Evolutionary conservation across 164 flowering plant species (phyloP).

Genomic region (Sedum album): DNA sequence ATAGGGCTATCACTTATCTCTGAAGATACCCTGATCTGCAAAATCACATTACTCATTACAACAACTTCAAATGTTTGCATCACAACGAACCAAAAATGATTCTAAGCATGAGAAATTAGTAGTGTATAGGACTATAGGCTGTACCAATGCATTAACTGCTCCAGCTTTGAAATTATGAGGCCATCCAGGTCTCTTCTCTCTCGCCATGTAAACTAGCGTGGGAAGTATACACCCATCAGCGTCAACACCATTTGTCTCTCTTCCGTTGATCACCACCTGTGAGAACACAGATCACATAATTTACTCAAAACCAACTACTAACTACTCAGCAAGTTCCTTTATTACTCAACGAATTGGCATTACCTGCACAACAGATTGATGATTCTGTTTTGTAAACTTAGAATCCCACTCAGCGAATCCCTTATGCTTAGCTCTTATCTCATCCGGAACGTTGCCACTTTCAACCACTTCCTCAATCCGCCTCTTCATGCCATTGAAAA

Average conservation of each 20-base stretch:
- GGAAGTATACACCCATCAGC: conserved; percentile 34
- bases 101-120: neutral
- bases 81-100: too few species aligned
- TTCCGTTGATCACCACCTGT: conserved; percentile 27
- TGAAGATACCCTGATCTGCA: conserved; percentile 68
- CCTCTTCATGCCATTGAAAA: conserved; percentile 25
- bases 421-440: conserved; percentile 18
- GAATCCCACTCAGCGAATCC: conserved; percentile 31
- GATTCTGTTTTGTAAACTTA: conserved; percentile 19
- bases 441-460: conserved; percentile 13
- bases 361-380: conserved; percentile 32
- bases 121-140: neutral
- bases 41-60: neutral
- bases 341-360: neutral
- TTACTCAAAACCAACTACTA: neutral
- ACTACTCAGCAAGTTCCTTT: neutral
- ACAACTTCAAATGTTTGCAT: neutral
- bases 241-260: conserved; percentile 23
- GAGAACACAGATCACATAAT: conserved; percentile 10
- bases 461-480: conserved; percentile 16
- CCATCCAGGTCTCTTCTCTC: conserved; percentile 37
- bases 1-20: conserved; percentile 49
- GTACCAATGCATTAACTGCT: conserved; percentile 47
- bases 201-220: conserved; percentile 38
- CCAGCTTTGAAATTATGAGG: too few species aligned